Conservation (phyloP, 1,284 basidiomycete genomes). For the Mycena citricolor region DNA sequence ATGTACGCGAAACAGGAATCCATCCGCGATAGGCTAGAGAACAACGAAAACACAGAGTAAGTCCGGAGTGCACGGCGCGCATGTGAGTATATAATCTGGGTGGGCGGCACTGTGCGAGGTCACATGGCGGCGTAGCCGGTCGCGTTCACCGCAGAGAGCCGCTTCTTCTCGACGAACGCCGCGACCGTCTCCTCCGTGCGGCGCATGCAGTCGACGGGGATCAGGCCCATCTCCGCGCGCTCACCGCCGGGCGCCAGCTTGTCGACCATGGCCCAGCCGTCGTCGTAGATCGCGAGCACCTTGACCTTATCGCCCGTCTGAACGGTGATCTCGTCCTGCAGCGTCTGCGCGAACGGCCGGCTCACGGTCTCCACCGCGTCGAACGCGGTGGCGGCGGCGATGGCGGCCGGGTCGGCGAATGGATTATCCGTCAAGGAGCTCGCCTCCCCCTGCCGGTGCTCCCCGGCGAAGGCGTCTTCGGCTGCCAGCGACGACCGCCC, state of each 20-base stretch:
- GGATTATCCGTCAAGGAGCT: slow-evolving; percentile 35
- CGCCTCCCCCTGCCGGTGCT: slow-evolving; percentile 21
- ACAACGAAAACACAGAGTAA: too few species aligned
- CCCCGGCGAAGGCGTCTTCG: slow-evolving; percentile 5
- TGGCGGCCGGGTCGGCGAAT: slow-evolving; percentile 2
- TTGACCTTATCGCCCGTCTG: slow-evolving; percentile 50
- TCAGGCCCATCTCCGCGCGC: slow-evolving; percentile 34
- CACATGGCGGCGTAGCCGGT: slow-evolving; percentile 20
- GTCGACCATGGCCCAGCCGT: slow-evolving; percentile 65
- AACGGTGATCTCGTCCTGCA: slow-evolving; percentile 61
- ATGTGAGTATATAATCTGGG: too few species aligned
- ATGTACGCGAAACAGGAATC: too few species aligned
- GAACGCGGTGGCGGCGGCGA: slow-evolving; percentile 32
- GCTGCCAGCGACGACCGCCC: slow-evolving; percentile 4
- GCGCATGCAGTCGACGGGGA: slow-evolving; percentile 57
- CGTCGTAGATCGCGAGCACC: slow-evolving; percentile 57
- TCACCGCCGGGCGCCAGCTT: slow-evolving; percentile 29
- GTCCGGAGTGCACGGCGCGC: too few species aligned
- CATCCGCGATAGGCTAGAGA: too few species aligned
- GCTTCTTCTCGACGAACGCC: slow-evolving; percentile 14
- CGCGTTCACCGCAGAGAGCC: slow-evolving; percentile 19
- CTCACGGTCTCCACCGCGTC: slow-evolving; percentile 44
- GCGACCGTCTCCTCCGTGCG: slow-evolving; percentile 14
- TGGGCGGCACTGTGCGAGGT: too few species aligned
- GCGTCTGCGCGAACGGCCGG: slow-evolving; percentile 56